phyloP scores from a whole-genome alignment of 441 rosid species.

The Rhodomyrtus psidioides region DNA sequence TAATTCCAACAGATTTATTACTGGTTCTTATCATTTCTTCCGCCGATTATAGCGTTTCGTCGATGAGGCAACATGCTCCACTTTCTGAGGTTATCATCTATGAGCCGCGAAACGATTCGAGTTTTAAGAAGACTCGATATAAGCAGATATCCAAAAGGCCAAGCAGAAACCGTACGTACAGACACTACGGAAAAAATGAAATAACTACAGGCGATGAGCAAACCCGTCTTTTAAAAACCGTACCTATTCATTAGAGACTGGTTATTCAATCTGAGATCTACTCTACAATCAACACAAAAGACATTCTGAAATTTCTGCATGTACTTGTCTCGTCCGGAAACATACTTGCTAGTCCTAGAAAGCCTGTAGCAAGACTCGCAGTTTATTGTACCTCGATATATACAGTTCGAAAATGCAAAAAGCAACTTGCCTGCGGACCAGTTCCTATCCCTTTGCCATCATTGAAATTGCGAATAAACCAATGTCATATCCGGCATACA shows the following conservation, averaged over 20 bases:
- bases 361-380: neutral
- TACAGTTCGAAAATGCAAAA: neutral
- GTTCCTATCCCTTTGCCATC: neutral
- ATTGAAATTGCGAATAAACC: neutral
- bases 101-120: neutral
- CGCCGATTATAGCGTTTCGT: neutral
- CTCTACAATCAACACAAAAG: neutral
- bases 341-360: neutral
- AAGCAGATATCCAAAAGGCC: neutral
- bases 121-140: neutral
- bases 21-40: neutral
- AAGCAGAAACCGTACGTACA: neutral
- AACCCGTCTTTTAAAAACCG: neutral
- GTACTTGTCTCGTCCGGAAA: neutral
- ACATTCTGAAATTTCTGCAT: neutral
- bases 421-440: neutral
- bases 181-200: neutral
- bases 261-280: neutral
- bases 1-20: neutral
- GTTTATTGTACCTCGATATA: neutral
- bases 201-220: neutral
- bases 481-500: neutral
- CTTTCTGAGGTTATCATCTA: neutral
- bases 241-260: neutral
- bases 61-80: neutral